These are phyloP conservation scores for Apostasia ramifera DNA, from an alignment of 106 monocot genomes.

Conservation along the genomic window DNA sequence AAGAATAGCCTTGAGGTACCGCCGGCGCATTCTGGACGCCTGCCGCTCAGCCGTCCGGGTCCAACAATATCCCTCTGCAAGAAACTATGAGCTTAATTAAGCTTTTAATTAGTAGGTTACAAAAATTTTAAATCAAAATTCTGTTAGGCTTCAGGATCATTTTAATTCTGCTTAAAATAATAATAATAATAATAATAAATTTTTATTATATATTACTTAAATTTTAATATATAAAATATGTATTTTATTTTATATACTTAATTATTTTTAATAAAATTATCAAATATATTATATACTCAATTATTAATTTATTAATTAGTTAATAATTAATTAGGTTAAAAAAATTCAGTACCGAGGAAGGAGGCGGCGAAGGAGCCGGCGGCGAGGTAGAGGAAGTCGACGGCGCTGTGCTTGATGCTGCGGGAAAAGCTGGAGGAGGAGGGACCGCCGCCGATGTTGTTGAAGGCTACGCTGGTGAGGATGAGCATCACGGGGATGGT, in stretches of 20 bases:
- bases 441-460: conserved; percentile 12
- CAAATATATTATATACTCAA: not conserved
- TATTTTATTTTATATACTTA: not conserved
- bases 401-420: not conserved
- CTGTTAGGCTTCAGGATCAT: not conserved
- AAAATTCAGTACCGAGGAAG: conserved; percentile 3
- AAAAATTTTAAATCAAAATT: not conserved
- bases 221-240: too few species aligned
- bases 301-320: not conserved
- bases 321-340: not conserved
- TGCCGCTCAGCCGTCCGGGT: conserved; percentile 18
- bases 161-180: not conserved
- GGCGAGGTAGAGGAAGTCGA: conserved; percentile 6
- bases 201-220: not conserved
- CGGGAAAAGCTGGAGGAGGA: not conserved
- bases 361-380: not conserved
- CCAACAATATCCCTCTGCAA: conserved; percentile 21
- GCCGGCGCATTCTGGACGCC: conserved; percentile 9
- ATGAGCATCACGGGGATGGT: conserved; percentile 5
- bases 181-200: not conserved
- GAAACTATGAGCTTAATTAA: not conserved
- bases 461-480: conserved; percentile 1
- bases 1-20: conserved; percentile 9
- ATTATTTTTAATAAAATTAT: too few species aligned
- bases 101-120: not conserved